Percentiles rank a stretch among this genome's conserved stretches.
Evolutionary conservation across 2,329 filamentous ascomycete genomes (phyloP).

Genomic region (Pseudocercospora crystallina): DNA sequence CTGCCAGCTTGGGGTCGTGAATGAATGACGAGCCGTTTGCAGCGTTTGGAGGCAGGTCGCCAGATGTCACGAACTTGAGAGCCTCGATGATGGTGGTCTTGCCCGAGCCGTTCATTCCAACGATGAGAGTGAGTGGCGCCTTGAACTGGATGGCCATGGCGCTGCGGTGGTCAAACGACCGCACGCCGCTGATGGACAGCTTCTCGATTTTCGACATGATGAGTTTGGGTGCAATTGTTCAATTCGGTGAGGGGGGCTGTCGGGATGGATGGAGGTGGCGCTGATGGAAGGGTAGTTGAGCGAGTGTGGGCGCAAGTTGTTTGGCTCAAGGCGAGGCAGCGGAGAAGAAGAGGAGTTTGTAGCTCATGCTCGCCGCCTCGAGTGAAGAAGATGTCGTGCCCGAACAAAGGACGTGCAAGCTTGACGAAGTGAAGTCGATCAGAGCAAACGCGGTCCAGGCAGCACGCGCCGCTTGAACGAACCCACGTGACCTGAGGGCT

Average conservation of each 20-base stretch:
- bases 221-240: background rate
- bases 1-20: conserved; percentile 90
- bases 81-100: conserved; percentile 99
- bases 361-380: no score
- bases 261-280: no score
- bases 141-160: conserved; percentile 83
- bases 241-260: no score
- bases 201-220: conserved; percentile 73
- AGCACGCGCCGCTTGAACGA: no score
- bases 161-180: conserved; percentile 77
- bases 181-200: conserved; percentile 78
- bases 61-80: conserved; percentile 96
- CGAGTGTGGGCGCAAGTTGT: background rate
- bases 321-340: background rate
- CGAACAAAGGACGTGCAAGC: no score
- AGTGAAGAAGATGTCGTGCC: no score
- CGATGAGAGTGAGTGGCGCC: conserved; percentile 89
- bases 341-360: no score
- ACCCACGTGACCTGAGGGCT: no score
- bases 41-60: conserved; percentile 87
- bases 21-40: conserved; percentile 86
- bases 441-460: no score
- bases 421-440: no score
- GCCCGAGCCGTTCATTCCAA: conserved; percentile 94
- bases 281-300: background rate